Conservation (phyloP, 352 stramenopile species). For the Phytophthora kernoviae region DNA sequence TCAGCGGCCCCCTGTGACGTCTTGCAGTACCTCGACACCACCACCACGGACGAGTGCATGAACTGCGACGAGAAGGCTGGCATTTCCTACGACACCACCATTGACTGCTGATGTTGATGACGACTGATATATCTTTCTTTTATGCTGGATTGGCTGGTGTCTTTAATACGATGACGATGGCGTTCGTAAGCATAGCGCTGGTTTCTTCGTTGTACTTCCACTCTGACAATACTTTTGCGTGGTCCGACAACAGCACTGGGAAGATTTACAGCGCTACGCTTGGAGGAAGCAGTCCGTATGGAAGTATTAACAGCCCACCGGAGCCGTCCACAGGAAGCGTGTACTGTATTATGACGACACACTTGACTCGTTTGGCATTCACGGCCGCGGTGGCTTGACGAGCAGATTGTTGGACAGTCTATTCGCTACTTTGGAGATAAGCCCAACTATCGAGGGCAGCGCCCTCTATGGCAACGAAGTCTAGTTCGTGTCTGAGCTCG, state of each 20-base stretch:
- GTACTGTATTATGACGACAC: constrained; percentile 73
- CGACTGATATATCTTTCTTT: too few relatives aligned
- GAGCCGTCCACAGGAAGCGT: constrained; percentile 64
- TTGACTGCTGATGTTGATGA: too few relatives aligned
- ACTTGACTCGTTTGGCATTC: constrained; percentile 77
- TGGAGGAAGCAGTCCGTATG: constrained; percentile 65
- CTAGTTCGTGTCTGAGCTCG: constrained; percentile 55
- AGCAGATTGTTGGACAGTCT: constrained; percentile 71
- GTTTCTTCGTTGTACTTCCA: constrained; percentile 77
- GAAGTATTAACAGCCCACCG: constrained; percentile 65
- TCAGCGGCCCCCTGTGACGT: too few relatives aligned
- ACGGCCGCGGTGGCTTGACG: constrained; percentile 69
- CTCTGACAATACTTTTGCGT: constrained; percentile 64
- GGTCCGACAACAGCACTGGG: constrained; percentile 63
- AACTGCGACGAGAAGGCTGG: too few relatives aligned
- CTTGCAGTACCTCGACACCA: too few relatives aligned
- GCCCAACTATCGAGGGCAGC: constrained; percentile 52
- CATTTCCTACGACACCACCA: too few relatives aligned
- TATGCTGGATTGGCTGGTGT: background rate
- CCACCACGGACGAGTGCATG: too few relatives aligned
- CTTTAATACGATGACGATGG: constrained; percentile 81
- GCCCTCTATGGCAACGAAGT: constrained; percentile 53
- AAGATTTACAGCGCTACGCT: constrained; percentile 48
- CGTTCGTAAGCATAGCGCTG: constrained; percentile 73
- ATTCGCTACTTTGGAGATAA: constrained; percentile 59